A percentile compares a stretch with the other conserved stretches of the same genome.
These are phyloP conservation scores for Tubosaeta brunneosetosa DNA, from an alignment of 768 basidiomycete genomes.

Conservation along the genomic window DNA sequence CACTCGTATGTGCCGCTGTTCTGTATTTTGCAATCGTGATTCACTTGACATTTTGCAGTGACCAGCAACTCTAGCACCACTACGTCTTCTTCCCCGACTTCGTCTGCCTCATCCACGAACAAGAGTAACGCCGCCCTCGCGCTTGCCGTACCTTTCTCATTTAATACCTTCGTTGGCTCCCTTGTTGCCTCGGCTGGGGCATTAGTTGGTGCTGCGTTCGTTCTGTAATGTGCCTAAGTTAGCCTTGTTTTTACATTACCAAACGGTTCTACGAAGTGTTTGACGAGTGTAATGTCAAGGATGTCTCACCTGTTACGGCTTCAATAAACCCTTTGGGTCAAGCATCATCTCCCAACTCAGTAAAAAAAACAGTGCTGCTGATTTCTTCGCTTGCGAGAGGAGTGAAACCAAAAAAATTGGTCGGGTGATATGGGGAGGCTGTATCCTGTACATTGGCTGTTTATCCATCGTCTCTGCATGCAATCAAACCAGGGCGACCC, in stretches of 20 bases:
- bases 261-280: background rate
- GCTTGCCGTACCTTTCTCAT: conserved; percentile 13
- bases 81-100: background rate
- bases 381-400: no score
- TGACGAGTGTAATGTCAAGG: background rate
- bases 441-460: no score
- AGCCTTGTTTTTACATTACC: background rate
- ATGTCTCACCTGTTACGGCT: background rate
- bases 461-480: no score
- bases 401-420: no score
- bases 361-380: no score
- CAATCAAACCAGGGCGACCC: no score
- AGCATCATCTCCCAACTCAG: no score
- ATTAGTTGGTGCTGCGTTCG: conserved; percentile 22
- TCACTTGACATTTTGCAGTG: background rate
- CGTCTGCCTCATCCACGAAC: conserved; percentile 1
- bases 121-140: conserved; percentile 12
- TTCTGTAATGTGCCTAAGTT: conserved; percentile 11
- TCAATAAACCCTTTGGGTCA: background rate
- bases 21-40: background rate
- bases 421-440: no score
- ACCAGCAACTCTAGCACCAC: background rate
- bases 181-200: conserved; percentile 25
- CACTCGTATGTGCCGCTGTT: conserved; percentile 1
- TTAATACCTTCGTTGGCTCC: conserved; percentile 15